Percentiles rank a stretch among this genome's conserved stretches.
Conservation (phyloP, 108 stramenopile genomes). For the Nannochloropsis oceanica region DNA sequence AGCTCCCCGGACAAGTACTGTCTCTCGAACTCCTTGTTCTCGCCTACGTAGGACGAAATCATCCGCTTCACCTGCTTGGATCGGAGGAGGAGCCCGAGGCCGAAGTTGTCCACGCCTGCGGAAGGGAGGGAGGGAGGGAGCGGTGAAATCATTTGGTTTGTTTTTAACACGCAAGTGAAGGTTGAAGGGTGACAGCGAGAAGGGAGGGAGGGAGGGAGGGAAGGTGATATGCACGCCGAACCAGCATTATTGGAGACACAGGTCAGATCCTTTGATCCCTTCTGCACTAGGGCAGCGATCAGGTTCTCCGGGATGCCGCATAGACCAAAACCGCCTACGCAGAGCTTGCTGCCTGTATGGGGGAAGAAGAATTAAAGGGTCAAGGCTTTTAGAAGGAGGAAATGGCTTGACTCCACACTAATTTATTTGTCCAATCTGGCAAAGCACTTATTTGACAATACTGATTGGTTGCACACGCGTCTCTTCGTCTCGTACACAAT, state of each 20-base stretch:
- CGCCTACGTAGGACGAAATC: conserved; percentile 72
- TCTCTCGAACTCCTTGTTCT: conserved; percentile 70
- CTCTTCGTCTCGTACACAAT: too few species aligned
- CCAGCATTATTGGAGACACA: conserved; percentile 68
- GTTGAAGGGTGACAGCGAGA: background rate
- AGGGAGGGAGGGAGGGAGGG: background rate
- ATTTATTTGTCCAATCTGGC: too few species aligned
- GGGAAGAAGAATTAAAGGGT: background rate
- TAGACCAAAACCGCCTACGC: conserved; percentile 38
- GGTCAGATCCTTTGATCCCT: conserved; percentile 49
- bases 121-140: background rate
- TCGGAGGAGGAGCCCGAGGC: conserved; percentile 58
- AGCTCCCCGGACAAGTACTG: conserved; percentile 63
- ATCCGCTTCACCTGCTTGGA: conserved; percentile 63
- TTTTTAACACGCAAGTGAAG: too few species aligned
- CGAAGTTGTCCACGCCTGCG: conserved; percentile 46
- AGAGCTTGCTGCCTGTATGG: conserved; percentile 2
- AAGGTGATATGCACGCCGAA: background rate
- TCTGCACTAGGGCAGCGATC: conserved; percentile 18
- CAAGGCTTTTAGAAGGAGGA: background rate
- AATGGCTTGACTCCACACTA: too few species aligned
- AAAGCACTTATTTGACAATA: background rate
- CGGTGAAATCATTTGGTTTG: too few species aligned
- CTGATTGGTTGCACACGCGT: too few species aligned
- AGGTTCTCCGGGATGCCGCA: conserved; percentile 42